Percentiles rank a stretch among this genome's conserved stretches.
phyloP scores from a whole-genome alignment of 1,284 basidiomycete genomes.

The Trichosporon inkin region DNA sequence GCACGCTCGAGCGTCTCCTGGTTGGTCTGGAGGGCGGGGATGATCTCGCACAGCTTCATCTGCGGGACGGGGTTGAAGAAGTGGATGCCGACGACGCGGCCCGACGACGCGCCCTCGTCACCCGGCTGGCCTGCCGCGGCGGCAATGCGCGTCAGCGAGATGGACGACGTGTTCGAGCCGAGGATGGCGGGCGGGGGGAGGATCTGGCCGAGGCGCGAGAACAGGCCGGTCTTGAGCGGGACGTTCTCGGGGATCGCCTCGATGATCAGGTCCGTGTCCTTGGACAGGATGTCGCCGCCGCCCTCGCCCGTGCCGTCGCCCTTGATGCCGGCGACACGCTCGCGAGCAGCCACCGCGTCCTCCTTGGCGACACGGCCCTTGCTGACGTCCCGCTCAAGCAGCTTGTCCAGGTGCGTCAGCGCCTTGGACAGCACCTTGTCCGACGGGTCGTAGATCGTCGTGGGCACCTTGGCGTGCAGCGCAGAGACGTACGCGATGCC shows the following conservation, averaged over 20 bases:
- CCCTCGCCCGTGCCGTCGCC: conserved; percentile 31
- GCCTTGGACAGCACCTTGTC: conserved; percentile 34
- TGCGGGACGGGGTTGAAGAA: conserved; percentile 96
- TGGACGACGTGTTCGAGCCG: conserved; percentile 90
- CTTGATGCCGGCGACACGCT: conserved; percentile 59
- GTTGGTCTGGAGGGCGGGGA: conserved; percentile 86
- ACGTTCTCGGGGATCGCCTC: conserved; percentile 91
- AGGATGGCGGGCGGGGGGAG: conserved; percentile 73
- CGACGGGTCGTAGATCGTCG: conserved; percentile 43
- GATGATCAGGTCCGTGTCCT: conserved; percentile 81
- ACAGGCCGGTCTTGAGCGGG: conserved; percentile 72
- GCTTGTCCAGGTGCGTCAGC: conserved; percentile 56
- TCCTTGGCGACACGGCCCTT: conserved; percentile 71
- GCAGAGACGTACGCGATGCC: conserved; percentile 49
- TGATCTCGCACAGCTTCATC: conserved; percentile 91
- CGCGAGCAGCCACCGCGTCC: conserved; percentile 69
- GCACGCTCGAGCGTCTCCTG: conserved; percentile 70
- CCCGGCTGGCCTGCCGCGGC: conserved; percentile 60
- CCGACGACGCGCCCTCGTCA: conserved; percentile 30
- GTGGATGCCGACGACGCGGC: conserved; percentile 60
- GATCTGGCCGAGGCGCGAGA: conserved; percentile 64
- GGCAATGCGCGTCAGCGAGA: conserved; percentile 90
- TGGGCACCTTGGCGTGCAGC: conserved; percentile 38
- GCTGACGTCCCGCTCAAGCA: conserved; percentile 79
- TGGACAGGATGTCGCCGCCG: conserved; percentile 52